Percentiles rank a stretch among this genome's conserved stretches.
Evolutionary conservation across 495 filamentous ascomycete species (phyloP).

Genomic region (Penicillium coffeae): DNA sequence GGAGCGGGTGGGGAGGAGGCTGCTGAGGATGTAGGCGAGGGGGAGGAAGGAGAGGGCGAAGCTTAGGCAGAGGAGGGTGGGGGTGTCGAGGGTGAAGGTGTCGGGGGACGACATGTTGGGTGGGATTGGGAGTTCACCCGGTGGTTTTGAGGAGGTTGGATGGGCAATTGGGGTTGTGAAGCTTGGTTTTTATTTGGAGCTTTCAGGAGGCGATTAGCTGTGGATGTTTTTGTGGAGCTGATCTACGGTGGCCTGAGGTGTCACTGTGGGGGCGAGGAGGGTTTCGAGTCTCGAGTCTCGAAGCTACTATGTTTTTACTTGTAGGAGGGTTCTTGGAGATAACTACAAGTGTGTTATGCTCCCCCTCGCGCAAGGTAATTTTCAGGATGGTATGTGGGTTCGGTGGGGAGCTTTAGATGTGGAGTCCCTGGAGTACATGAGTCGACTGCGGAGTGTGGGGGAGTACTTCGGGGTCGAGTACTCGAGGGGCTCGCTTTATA

Average conservation of each 20-base stretch:
- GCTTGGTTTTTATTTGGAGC: too few relatives aligned
- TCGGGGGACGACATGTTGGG: slow-evolving; percentile 15
- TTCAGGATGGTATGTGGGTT: too few relatives aligned
- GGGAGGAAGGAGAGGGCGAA: slow-evolving; percentile 52
- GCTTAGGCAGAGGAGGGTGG: slow-evolving; percentile 50
- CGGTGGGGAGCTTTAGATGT: too few relatives aligned
- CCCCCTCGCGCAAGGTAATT: too few relatives aligned
- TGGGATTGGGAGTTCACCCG: too few relatives aligned
- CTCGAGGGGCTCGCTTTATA: background rate
- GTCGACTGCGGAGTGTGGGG: background rate
- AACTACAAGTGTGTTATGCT: too few relatives aligned
- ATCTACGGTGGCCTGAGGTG: slow-evolving; percentile 2
- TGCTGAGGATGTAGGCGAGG: slow-evolving; percentile 46
- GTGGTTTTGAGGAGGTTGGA: background rate
- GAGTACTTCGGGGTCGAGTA: background rate
- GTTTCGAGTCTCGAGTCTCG: background rate
- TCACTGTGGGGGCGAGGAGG: background rate
- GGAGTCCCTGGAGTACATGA: too few relatives aligned
- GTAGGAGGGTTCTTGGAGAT: too few relatives aligned
- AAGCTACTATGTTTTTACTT: too few relatives aligned
- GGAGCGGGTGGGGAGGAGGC: slow-evolving; percentile 41
- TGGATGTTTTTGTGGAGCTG: background rate
- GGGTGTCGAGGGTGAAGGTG: slow-evolving; percentile 42
- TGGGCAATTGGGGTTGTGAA: background rate
- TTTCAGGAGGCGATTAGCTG: too few relatives aligned